These are phyloP conservation scores for Boechera divaricarpa DNA, from an alignment of 345 rosid species.

Conservation along the genomic window DNA sequence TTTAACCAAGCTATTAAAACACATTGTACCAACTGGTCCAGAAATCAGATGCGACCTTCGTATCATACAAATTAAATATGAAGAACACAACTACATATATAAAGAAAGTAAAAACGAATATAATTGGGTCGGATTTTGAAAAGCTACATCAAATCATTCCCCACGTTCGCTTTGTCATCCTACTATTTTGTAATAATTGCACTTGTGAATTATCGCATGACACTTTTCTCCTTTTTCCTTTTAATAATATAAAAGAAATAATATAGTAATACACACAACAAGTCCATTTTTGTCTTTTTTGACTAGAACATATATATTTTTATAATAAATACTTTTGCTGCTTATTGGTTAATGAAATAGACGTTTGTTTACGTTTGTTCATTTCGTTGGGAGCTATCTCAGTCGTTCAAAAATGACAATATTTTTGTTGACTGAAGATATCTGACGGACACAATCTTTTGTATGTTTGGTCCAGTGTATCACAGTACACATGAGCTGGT, in stretches of 20 bases:
- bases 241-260: background rate
- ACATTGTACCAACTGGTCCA: background rate
- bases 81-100: background rate
- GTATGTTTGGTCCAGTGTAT: conserved; percentile 14
- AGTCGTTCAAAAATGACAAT: background rate
- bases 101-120: background rate
- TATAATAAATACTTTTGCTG: conserved; percentile 14
- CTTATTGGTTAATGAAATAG: conserved; percentile 28
- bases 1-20: background rate
- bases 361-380: conserved; percentile 2
- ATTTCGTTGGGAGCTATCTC: conserved; percentile 9
- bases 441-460: conserved; percentile 4
- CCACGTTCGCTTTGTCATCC: conserved; percentile 37
- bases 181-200: conserved; percentile 41
- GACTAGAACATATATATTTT: background rate
- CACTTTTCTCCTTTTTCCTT: background rate
- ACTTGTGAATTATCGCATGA: conserved; percentile 22
- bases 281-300: conserved; percentile 36
- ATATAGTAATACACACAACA: conserved; percentile 4
- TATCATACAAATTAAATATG: background rate
- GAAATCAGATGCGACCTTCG: background rate
- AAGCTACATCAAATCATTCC: conserved; percentile 43
- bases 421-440: background rate
- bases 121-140: background rate
- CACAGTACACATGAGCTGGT: background rate